Conservation (phyloP, 208 protist genomes). For the Acanthamoeba rhysodes region DNA sequence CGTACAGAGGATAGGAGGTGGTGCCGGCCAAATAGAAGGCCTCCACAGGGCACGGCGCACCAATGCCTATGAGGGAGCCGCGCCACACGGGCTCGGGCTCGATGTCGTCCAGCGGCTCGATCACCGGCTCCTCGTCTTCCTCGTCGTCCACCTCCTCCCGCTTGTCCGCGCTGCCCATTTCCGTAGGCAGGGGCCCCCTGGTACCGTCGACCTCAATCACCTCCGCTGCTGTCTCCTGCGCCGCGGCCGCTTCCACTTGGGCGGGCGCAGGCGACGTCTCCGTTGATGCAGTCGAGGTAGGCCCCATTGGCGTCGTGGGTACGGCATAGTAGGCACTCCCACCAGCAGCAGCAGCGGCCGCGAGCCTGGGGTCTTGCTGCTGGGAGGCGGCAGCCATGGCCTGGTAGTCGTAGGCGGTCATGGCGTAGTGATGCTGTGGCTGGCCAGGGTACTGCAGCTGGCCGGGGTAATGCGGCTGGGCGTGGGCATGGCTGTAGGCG, state of each 20-base stretch:
- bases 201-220: neutral
- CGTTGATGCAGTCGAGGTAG: too few relatives aligned
- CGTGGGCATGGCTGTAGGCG: neutral
- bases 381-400: neutral
- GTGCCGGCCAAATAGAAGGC: constrained; percentile 10
- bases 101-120: neutral
- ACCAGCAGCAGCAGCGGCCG: neutral
- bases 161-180: neutral
- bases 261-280: too few relatives aligned
- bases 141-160: neutral
- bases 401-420: neutral
- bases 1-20: neutral
- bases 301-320: neutral
- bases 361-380: neutral
- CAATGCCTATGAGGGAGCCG: neutral
- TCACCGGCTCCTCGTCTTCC: neutral
- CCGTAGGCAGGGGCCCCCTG: neutral
- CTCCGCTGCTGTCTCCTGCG: neutral
- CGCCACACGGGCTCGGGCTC: constrained; percentile 23
- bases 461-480: neutral
- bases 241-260: neutral
- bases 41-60: neutral
- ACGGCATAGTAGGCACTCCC: neutral
- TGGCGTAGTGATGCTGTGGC: neutral
- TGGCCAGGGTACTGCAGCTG: too few relatives aligned